phyloP scores from a whole-genome alignment of 768 basidiomycete genomes.

The Clavaria fumosa region DNA sequence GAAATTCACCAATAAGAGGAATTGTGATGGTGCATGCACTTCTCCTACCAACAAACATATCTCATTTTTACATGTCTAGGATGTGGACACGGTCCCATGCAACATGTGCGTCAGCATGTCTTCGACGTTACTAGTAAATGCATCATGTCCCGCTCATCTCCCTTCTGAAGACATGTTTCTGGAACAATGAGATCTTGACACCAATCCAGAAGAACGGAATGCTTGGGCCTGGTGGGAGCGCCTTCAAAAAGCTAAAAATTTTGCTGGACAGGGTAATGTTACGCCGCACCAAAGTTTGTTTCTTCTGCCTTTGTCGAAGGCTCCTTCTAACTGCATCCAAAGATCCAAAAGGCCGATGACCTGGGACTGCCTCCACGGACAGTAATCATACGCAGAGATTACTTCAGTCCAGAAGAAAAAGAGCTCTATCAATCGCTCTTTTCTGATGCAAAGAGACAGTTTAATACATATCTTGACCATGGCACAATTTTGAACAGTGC shows the following conservation, averaged over 20 bases:
- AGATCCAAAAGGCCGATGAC: constrained; percentile 94
- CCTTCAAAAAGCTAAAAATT: constrained; percentile 86
- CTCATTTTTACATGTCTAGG: constrained; percentile 25
- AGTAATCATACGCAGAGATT: constrained; percentile 76
- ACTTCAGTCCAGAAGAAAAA: constrained; percentile 94
- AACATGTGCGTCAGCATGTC: constrained; percentile 36
- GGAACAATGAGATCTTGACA: constrained; percentile 92
- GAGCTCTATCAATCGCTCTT: constrained; percentile 87
- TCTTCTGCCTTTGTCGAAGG: neutral
- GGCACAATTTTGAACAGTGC: constrained; percentile 88
- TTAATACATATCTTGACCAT: constrained; percentile 76
- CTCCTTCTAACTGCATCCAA: neutral
- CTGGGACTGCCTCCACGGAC: constrained; percentile 88
- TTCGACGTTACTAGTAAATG: constrained; percentile 1
- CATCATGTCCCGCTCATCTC: constrained; percentile 6
- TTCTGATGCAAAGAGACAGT: constrained; percentile 84
- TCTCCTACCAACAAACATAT: neutral
- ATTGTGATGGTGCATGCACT: constrained; percentile 56
- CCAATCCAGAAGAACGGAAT: constrained; percentile 91
- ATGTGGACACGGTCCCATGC: constrained; percentile 77
- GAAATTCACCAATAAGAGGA: constrained; percentile 71
- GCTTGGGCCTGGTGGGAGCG: constrained; percentile 56
- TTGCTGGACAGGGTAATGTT: constrained; percentile 94
- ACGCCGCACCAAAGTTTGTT: constrained; percentile 61
- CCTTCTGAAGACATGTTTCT: constrained; percentile 67